Percentiles rank a stretch among this genome's conserved stretches.
phyloP scores from a whole-genome alignment of 2,329 filamentous ascomycete genomes.

The Apiospora pterosperma region DNA sequence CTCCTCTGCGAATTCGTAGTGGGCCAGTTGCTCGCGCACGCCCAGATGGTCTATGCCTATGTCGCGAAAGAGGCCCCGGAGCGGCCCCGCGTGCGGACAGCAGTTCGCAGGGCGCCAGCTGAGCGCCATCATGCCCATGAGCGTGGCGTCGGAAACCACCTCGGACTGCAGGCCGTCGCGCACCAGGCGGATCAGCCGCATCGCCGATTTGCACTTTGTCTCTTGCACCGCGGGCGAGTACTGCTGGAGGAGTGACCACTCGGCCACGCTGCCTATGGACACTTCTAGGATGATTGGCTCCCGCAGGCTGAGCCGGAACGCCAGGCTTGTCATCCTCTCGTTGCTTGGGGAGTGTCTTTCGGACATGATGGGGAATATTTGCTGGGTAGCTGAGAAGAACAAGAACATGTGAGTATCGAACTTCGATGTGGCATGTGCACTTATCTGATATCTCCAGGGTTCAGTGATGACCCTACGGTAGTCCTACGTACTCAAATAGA shows the following conservation, averaged over 20 bases:
- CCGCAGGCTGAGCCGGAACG: neutral
- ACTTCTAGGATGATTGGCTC: neutral
- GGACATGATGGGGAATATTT: neutral
- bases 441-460: neutral
- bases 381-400: neutral
- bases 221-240: neutral
- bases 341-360: neutral
- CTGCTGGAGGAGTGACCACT: neutral
- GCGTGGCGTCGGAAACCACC: neutral
- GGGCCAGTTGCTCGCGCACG: neutral
- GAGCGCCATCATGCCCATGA: neutral
- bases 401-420: neutral
- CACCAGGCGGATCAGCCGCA: neutral
- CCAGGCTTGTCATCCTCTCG: neutral
- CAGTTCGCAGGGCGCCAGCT: neutral
- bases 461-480: neutral
- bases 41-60: neutral
- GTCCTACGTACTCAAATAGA: neutral
- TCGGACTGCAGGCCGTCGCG: neutral
- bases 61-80: neutral
- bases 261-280: neutral
- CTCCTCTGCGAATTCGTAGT: neutral
- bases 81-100: neutral
- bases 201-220: neutral
- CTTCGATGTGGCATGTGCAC: neutral